Evolutionary conservation across 768 basidiomycete species (phyloP).

Genomic region (Boletellus ananas): DNA sequence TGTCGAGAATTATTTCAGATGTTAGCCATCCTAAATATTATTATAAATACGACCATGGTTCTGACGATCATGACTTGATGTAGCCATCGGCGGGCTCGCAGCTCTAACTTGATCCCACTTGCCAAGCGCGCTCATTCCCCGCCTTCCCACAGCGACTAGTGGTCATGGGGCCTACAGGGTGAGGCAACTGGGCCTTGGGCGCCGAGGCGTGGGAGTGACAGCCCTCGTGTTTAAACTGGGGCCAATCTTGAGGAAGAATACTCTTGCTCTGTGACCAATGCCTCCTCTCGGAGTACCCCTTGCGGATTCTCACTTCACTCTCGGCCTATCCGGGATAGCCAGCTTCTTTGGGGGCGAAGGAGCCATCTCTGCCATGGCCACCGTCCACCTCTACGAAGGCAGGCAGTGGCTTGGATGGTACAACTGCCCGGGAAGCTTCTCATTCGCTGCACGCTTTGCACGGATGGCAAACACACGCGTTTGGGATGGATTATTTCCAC

Average conservation of each 20-base stretch:
- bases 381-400: conserved; percentile 31
- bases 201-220: not conserved
- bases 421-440: conserved; percentile 33
- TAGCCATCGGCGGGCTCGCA: too few species aligned
- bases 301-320: conserved; percentile 12
- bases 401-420: conserved; percentile 37
- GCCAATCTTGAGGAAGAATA: too few species aligned
- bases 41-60: too few species aligned
- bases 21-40: too few species aligned
- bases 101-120: too few species aligned
- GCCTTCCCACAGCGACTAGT: too few species aligned
- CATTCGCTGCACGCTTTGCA: conserved; percentile 30
- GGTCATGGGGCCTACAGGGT: too few species aligned
- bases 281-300: conserved; percentile 17
- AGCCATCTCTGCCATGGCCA: conserved; percentile 33
- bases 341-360: conserved; percentile 37
- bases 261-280: conserved; percentile 6
- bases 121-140: too few species aligned
- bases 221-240: too few species aligned
- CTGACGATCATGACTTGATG: too few species aligned
- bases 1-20: too few species aligned
- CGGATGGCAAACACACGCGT: conserved; percentile 23
- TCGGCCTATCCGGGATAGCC: conserved; percentile 29
- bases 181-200: not conserved
- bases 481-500: conserved; percentile 26